Base-by-base conservation (phyloP, 2,329 filamentous ascomycete species). In the Aspergillus texensis region DNA sequence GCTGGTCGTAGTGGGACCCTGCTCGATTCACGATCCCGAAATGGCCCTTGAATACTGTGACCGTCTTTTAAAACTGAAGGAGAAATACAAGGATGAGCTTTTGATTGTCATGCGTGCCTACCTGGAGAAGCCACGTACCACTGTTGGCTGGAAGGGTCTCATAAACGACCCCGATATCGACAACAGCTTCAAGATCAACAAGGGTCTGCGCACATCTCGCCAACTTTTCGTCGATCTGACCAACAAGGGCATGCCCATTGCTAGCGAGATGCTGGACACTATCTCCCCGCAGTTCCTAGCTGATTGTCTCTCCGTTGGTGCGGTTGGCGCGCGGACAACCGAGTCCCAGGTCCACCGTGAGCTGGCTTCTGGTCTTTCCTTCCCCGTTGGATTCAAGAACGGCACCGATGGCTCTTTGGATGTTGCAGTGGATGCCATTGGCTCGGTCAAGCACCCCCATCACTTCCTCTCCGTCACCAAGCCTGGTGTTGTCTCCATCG, bases 381-480 rank as follows among this genome's bases (percentile, higher is more conserved):
- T 97, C 90, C 95, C 95, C 2, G 93, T 99, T 12, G 95, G 95
- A 58, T 99, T 99, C 91, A 99, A 99, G 87, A 99, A 99, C 80
- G 95, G 95, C 68, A 99, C 95, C 36, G 95, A 99, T 77, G 95
- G 95, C 58, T 91, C 90, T 10, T 83, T 98, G 55, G 87, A 89
- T 62, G 94, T 98, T 4, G 94, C 95, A 14, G 92, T 98, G 71
- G 95, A 99, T 77, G 95, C 95, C 57, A 97, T 98, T 77, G 93
- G 94, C 66, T 92, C 95, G 19, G 94, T 96, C 57, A 89, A 87
- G 77, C 92, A 96, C 76, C 92, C 93, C 19, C 95, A 99, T 76
- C 93, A 97, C 84, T 98, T 99, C 86, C 86, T 99, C 71, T 96
- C 93, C 6, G 94, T 98, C 69, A 98, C 95, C 26, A 98, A 98